Conservation (phyloP, 768 basidiomycete genomes). For the Hericium alpestre region DNA sequence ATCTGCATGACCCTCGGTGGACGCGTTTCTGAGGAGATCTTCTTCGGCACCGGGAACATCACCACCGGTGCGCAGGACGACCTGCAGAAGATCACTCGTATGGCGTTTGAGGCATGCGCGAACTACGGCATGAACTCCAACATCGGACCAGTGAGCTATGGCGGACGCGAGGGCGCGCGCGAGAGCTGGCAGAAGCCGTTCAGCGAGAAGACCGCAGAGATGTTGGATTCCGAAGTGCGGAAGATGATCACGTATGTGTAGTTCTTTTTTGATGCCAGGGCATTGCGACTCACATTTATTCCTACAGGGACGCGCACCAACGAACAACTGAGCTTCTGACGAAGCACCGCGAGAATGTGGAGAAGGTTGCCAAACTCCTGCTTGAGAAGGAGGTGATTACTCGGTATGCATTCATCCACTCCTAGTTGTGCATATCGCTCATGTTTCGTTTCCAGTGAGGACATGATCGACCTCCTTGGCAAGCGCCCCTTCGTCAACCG, state of each 20-base stretch:
- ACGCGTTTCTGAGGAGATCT: constrained; percentile 96
- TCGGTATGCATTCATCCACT: constrained; percentile 39
- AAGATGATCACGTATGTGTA: constrained; percentile 79
- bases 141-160: constrained; percentile 95
- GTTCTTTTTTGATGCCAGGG: neutral
- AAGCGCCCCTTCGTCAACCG: constrained; percentile 71
- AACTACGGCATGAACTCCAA: constrained; percentile 95
- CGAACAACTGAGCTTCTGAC: constrained; percentile 76
- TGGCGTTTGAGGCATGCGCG: constrained; percentile 93
- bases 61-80: constrained; percentile 99
- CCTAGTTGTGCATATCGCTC: neutral
- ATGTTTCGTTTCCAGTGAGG: constrained; percentile 44
- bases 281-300: constrained; percentile 4
- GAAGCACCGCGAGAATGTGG: constrained; percentile 75
- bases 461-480: constrained; percentile 77
- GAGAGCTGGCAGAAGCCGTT: constrained; percentile 96
- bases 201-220: constrained; percentile 93
- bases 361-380: constrained; percentile 84
- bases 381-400: constrained; percentile 95
- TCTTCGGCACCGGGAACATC: constrained; percentile 85
- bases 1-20: constrained; percentile 99
- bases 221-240: constrained; percentile 83
- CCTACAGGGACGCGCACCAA: constrained; percentile 56
- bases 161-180: constrained; percentile 72
- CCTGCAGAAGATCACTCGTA: constrained; percentile 92